phyloP scores from a whole-genome alignment of 306 rosid genomes.

The Arachis stenosperma region DNA sequence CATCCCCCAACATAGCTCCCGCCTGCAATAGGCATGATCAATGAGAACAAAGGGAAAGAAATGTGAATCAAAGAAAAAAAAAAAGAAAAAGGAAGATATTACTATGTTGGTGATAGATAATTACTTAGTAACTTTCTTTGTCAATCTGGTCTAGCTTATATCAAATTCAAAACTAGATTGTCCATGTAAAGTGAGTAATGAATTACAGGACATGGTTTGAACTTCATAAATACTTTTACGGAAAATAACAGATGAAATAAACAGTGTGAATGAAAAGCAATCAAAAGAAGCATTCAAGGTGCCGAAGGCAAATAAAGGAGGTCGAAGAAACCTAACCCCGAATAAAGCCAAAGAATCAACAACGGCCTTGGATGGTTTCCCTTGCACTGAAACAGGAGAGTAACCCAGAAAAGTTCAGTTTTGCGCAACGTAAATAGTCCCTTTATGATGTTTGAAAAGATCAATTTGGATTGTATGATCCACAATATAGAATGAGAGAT shows the following conservation, averaged over 20 bases:
- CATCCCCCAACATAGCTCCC: conserved; percentile 98
- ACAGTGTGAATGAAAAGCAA: conserved; percentile 21
- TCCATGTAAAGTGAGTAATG: conserved; percentile 1
- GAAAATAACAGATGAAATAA: not conserved
- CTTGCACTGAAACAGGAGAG: conserved; percentile 75
- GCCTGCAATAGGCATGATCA: conserved; percentile 62
- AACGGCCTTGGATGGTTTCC: conserved; percentile 85
- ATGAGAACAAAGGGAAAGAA: conserved; percentile 32
- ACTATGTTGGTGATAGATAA: conserved; percentile 16
- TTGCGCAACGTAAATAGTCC: conserved; percentile 13
- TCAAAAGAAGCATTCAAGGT: conserved; percentile 20
- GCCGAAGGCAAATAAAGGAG: conserved; percentile 35
- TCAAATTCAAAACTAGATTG: conserved; percentile 25
- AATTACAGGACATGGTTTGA: conserved; percentile 11
- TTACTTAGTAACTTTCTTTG: not conserved
- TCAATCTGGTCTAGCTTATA: not conserved
- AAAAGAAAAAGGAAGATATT: not conserved
- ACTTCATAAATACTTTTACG: conserved; percentile 5
- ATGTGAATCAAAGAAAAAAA: conserved; percentile 24
- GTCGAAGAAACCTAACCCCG: conserved; percentile 80
- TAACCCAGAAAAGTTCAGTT: conserved; percentile 41
- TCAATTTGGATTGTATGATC: conserved; percentile 6
- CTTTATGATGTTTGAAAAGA: conserved; percentile 20
- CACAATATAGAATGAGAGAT: not conserved
- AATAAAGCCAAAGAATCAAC: conserved; percentile 96